A percentile compares a stretch with the other conserved stretches of the same genome.
These are phyloP conservation scores for Lentinula guzmanii DNA, from an alignment of 768 basidiomycete species.

Conservation along the genomic window DNA sequence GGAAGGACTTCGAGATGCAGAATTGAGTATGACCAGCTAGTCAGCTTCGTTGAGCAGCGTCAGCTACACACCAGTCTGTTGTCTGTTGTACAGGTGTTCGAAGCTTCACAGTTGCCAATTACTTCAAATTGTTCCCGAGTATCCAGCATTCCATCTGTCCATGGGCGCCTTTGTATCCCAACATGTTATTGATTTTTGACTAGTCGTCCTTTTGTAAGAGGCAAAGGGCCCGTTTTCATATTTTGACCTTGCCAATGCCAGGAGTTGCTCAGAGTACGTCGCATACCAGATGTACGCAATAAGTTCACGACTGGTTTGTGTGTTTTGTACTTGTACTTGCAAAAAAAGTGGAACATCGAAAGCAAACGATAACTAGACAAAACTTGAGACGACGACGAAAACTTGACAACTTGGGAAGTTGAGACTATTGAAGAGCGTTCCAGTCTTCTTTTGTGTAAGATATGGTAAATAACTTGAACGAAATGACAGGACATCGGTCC, in stretches of 20 bases:
- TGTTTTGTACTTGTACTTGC: slow-evolving; percentile 31
- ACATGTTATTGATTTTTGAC: background rate
- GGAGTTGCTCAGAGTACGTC: background rate
- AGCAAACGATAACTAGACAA: slow-evolving; percentile 48
- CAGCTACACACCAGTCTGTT: no score
- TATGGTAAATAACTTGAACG: slow-evolving; percentile 38
- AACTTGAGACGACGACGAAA: slow-evolving; percentile 49
- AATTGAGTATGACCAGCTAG: no score
- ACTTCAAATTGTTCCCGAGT: background rate
- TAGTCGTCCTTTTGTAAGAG: background rate
- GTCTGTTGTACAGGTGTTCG: no score
- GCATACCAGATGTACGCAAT: slow-evolving; percentile 1
- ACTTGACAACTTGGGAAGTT: slow-evolving; percentile 49
- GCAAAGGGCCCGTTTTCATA: background rate
- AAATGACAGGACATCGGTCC: slow-evolving; percentile 10
- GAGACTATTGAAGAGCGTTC: slow-evolving; percentile 45
- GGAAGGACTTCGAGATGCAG: no score
- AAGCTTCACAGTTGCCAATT: background rate
- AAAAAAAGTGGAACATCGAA: slow-evolving; percentile 39
- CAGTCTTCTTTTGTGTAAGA: slow-evolving; percentile 42
- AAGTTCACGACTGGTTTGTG: slow-evolving; percentile 11
- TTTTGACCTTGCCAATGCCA: background rate
- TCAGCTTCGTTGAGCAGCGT: no score
- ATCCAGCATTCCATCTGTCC: background rate
- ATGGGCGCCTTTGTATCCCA: background rate